phyloP scores from a whole-genome alignment of 1,139 yeast genomes.

The Yarrowia galli region DNA sequence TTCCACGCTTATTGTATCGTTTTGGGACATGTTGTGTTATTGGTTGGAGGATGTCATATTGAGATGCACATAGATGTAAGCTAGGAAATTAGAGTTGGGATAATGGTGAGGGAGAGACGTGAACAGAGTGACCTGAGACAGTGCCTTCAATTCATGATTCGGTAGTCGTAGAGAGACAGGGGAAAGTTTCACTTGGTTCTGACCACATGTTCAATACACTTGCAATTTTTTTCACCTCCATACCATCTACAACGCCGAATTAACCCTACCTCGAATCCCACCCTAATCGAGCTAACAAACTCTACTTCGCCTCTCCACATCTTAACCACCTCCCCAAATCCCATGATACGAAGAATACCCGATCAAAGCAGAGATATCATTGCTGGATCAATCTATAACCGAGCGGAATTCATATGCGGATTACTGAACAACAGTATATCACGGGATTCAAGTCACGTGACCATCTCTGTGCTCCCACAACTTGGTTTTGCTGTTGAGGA shows the following conservation, averaged over 20 bases:
- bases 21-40: constrained; percentile 3
- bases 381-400: constrained; percentile 7
- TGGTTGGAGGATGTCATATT: background rate
- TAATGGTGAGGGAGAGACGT: background rate
- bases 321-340: background rate
- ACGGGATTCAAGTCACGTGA: background rate
- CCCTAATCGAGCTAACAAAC: background rate
- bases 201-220: too few relatives aligned
- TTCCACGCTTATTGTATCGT: background rate
- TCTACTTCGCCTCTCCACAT: background rate
- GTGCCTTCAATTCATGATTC: background rate
- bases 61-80: too few relatives aligned
- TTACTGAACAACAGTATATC: background rate
- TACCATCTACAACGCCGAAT: too few relatives aligned
- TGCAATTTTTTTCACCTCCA: too few relatives aligned
- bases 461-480: background rate
- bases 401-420: constrained; percentile 7
- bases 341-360: constrained; percentile 28
- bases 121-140: background rate
- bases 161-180: background rate
- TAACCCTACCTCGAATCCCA: too few relatives aligned
- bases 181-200: too few relatives aligned
- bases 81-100: background rate
- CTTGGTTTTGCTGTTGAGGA: constrained; percentile 6
- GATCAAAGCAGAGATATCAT: constrained; percentile 25